Evolutionary conservation across 2,329 filamentous ascomycete species (phyloP).

Genomic region (Thermothelomyces thermophilus): DNA sequence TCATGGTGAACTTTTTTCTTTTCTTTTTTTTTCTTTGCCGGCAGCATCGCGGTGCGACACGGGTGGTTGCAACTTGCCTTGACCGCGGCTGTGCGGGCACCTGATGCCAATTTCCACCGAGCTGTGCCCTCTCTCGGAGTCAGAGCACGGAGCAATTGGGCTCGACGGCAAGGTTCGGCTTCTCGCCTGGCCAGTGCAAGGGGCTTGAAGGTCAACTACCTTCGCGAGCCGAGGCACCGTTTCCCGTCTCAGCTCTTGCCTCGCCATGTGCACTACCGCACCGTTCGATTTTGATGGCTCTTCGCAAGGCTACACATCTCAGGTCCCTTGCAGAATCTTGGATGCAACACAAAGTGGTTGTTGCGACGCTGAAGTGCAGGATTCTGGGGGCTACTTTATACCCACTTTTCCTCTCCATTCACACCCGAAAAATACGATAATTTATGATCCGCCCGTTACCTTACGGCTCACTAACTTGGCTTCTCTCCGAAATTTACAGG

Average conservation of each 20-base stretch:
- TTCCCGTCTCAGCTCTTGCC: slow-evolving; percentile 9
- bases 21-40: no score
- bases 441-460: not conserved
- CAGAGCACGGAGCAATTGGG: not conserved
- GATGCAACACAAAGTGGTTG: slow-evolving; percentile 10
- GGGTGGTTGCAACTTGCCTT: slow-evolving; percentile 13
- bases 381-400: slow-evolving; percentile 1
- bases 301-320: slow-evolving; percentile 3
- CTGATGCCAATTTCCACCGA: slow-evolving; percentile 1
- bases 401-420: not conserved
- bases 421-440: no score
- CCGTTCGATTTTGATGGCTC: not conserved
- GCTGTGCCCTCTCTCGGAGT: not conserved
- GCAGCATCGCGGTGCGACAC: slow-evolving; percentile 11
- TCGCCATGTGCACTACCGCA: not conserved
- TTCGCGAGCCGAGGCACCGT: slow-evolving; percentile 7
- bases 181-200: no score
- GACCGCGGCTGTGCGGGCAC: not conserved
- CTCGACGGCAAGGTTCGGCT: not conserved
- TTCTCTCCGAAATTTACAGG: slow-evolving; percentile 43
- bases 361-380: slow-evolving; percentile 4
- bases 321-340: slow-evolving; percentile 22
- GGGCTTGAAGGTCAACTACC: not conserved
- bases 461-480: slow-evolving; percentile 22
- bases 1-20: not conserved